Conservation (phyloP, 257 asterid species). For the Scutellaria minor region DNA sequence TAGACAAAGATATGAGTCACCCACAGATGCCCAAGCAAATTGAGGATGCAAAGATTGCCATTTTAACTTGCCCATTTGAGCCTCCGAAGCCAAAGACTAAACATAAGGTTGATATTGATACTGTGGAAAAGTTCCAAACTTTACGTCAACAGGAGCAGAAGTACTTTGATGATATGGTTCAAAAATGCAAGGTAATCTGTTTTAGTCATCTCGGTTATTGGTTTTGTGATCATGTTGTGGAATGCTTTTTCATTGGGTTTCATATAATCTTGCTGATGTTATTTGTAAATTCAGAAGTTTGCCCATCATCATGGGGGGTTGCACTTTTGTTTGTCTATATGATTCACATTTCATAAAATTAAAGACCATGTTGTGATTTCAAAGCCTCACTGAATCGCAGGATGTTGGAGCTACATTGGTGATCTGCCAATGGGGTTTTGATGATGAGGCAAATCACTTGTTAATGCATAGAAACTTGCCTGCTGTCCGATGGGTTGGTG, state of each 20-base stretch:
- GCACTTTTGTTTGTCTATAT: constrained; percentile 22
- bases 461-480: constrained; percentile 91
- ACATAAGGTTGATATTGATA: constrained; percentile 96
- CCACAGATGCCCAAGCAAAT: constrained; percentile 98
- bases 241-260: not conserved
- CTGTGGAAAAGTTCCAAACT: constrained; percentile 87
- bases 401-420: constrained; percentile 96
- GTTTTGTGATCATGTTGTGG: not conserved
- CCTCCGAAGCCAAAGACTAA: constrained; percentile 99
- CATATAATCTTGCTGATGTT: not conserved
- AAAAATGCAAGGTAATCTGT: constrained; percentile 86
- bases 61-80: constrained; percentile 94
- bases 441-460: constrained; percentile 96
- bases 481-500: constrained; percentile 99
- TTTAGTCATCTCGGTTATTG: constrained; percentile 14
- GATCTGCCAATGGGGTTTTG: constrained; percentile 99
- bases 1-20: constrained; percentile 98
- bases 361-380: constrained; percentile 28
- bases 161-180: constrained; percentile 96
- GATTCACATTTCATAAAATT: constrained; percentile 13
- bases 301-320: not conserved
- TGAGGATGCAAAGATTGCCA: constrained; percentile 89
- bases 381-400: constrained; percentile 49
- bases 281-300: not conserved
- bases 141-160: constrained; percentile 85